Evolutionary conservation across 192 early-diverging fungal genomes (phyloP).

Genomic region (Podochytrium sp.): DNA sequence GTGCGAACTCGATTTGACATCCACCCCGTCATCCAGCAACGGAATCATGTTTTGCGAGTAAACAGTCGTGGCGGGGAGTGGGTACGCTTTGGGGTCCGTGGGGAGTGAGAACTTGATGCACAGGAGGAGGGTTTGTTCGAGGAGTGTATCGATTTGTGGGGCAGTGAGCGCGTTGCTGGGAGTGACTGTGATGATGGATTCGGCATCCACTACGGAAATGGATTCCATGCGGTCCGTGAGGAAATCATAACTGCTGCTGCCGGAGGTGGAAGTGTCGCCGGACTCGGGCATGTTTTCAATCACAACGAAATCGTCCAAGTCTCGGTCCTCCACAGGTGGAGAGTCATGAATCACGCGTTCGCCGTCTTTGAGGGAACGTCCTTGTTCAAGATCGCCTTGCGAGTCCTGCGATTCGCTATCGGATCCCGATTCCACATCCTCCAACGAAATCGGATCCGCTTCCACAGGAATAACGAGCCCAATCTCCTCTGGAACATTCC

Average conservation of each 20-base stretch:
- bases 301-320: conserved; percentile 18
- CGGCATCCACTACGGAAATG: conserved; percentile 1
- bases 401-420: no score
- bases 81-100: conserved; percentile 62
- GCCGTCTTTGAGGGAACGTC: not conserved
- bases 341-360: not conserved
- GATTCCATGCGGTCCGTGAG: not conserved
- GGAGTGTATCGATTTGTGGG: conserved; percentile 75
- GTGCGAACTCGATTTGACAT: conserved; percentile 82
- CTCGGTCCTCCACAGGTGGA: not conserved
- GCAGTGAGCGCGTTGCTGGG: conserved; percentile 1
- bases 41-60: conserved; percentile 80
- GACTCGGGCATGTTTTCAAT: not conserved
- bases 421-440: not conserved
- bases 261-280: not conserved
- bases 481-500: conserved; percentile 56
- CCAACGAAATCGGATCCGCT: not conserved
- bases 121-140: conserved; percentile 73
- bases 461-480: conserved; percentile 25
- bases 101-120: conserved; percentile 71
- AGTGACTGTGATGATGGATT: conserved; percentile 10
- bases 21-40: conserved; percentile 66
- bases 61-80: conserved; percentile 74
- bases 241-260: not conserved
- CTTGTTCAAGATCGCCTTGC: not conserved